These are phyloP conservation scores for Thelonectria discophora DNA, from an alignment of 2,329 filamentous ascomycete species.

Conservation along the genomic window DNA sequence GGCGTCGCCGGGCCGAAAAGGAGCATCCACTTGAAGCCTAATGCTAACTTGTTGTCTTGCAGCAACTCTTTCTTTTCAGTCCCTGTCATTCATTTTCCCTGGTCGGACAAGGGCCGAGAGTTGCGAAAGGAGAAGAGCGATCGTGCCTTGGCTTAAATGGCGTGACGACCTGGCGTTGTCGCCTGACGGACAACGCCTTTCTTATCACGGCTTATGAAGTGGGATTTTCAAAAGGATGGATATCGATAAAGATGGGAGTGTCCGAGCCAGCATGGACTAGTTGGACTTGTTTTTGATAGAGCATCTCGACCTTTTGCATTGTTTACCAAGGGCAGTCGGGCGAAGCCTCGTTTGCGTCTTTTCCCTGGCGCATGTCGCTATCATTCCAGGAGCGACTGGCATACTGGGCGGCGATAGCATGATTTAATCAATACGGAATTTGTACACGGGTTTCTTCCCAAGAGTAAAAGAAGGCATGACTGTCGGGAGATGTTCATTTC, in stretches of 20 bases:
- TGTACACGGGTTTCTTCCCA: constrained; percentile 30
- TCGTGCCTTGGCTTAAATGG: constrained; percentile 37
- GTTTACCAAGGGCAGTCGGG: neutral
- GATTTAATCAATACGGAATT: constrained; percentile 28
- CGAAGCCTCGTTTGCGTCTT: constrained; percentile 8
- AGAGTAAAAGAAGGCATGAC: constrained; percentile 19
- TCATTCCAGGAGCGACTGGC: constrained; percentile 8
- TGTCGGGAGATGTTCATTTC: neutral
- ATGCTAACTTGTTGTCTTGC: constrained; percentile 47
- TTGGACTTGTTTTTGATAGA: neutral
- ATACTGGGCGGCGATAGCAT: constrained; percentile 22
- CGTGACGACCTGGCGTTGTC: constrained; percentile 21
- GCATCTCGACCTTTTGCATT: neutral
- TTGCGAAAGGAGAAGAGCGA: constrained; percentile 57
- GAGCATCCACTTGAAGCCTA: constrained; percentile 4
- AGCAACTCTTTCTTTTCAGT: constrained; percentile 91
- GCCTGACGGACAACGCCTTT: constrained; percentile 31
- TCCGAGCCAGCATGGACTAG: constrained; percentile 14
- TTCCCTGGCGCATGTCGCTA: constrained; percentile 10
- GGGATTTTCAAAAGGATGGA: constrained; percentile 6
- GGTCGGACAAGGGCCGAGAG: constrained; percentile 81
- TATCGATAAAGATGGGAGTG: constrained; percentile 14
- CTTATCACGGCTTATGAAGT: constrained; percentile 20
- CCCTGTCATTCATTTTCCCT: constrained; percentile 93
- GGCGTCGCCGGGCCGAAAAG: constrained; percentile 1